phyloP scores from a whole-genome alignment of 2,329 filamentous ascomycete species.

The Venturia asperata region DNA sequence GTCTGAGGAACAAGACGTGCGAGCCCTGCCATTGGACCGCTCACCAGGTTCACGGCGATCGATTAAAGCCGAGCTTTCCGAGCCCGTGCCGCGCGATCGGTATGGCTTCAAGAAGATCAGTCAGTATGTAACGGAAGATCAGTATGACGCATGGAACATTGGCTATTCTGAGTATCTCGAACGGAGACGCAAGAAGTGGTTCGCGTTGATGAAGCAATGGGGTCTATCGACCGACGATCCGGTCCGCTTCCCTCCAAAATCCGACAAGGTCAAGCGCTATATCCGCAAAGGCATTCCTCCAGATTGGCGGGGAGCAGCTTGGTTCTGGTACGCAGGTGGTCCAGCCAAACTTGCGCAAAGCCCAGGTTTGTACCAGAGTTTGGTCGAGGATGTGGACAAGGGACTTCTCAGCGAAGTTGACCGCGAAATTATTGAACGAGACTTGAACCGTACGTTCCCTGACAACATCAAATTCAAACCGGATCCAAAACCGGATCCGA shows the following conservation, averaged over 20 bases:
- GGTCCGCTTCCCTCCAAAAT: slow-evolving; percentile 69
- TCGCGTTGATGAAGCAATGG: slow-evolving; percentile 66
- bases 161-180: slow-evolving; percentile 69
- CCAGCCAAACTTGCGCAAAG: slow-evolving; percentile 71
- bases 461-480: slow-evolving; percentile 90
- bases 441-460: slow-evolving; percentile 88
- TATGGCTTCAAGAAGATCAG: slow-evolving; percentile 91
- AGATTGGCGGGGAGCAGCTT: slow-evolving; percentile 89
- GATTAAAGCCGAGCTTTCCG: slow-evolving; percentile 1
- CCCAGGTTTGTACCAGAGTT: slow-evolving; percentile 64
- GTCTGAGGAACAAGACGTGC: neutral
- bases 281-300: slow-evolving; percentile 89
- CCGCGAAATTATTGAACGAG: slow-evolving; percentile 84
- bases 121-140: slow-evolving; percentile 65
- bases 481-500: slow-evolving; percentile 27
- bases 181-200: slow-evolving; percentile 75
- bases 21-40: neutral
- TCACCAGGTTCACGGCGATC: neutral
- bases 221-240: slow-evolving; percentile 65
- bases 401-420: slow-evolving; percentile 61
- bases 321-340: slow-evolving; percentile 93
- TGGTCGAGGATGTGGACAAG: slow-evolving; percentile 51
- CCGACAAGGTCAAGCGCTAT: slow-evolving; percentile 79
- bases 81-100: slow-evolving; percentile 55
- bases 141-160: slow-evolving; percentile 76